Evolutionary conservation across 2,329 filamentous ascomycete genomes (phyloP), one percentile per base, ranked within the genome.

Genomic region (Parastagonospora avenae): DNA sequence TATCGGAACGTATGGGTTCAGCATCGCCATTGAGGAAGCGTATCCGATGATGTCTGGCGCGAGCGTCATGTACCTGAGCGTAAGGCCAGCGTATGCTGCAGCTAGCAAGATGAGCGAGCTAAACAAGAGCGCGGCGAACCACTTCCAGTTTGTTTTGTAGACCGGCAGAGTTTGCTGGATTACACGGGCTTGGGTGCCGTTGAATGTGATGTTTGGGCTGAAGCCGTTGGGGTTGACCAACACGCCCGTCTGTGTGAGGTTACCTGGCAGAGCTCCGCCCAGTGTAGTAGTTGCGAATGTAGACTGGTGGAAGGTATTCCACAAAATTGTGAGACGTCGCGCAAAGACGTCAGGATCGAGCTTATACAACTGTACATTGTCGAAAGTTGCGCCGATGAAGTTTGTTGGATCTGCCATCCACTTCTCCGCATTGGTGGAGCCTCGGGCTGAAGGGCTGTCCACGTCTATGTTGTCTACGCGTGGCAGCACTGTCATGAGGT

Each of bases 21-120:
- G 46, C 43, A 66, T 39, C 39, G 63, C 64, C 46, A 64, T 44
- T 27, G 54, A 63, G 12, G 56, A 64, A 16, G 62, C 64, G 39
- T 63, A 68, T 1, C 64, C 62, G 37, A 67, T 58, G 30, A 68
- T 64, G 29, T 68, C 66, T 12, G 59, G 66, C 6, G 60, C 68
- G 1, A 67, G 50, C 2, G 67, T 70, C 1, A 62, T 59, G 37
- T 70, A 67, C 36, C 66, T 68, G 2, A 71, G 50, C 4, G 67
- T 37, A 1, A 69, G 48, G 0, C 62, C 66, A n/a, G 53, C 46
- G 29, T 65, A 70, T 10, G 61, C 61, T 2, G 66, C 66, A 16
- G 50, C 50, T 4, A 68, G 54, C 1, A 70, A 57, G 5, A 70
- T 47, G 2, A 65, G 30, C 2, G 64, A 66, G 30, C 58, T 62